Percentiles rank a stretch among this genome's conserved stretches.
These are phyloP conservation scores for Claviceps capensis DNA, from an alignment of 2,329 filamentous ascomycete genomes.

Conservation along the genomic window DNA sequence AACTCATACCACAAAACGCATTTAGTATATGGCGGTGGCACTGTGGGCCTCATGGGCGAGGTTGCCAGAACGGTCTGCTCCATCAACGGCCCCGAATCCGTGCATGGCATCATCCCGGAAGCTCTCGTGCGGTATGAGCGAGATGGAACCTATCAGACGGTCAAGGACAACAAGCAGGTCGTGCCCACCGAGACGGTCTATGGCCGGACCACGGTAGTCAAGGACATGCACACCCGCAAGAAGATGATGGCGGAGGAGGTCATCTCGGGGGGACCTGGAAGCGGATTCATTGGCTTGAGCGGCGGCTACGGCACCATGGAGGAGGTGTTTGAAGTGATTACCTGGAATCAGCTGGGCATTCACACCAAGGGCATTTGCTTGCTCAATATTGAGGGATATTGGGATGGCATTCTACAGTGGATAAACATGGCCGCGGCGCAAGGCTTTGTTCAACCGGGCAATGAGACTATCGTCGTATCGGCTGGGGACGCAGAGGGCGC, in stretches of 20 bases:
- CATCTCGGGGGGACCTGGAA: constrained; percentile 64
- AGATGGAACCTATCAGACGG: constrained; percentile 38
- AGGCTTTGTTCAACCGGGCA: constrained; percentile 61
- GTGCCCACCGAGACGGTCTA: constrained; percentile 54
- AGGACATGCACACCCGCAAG: constrained; percentile 95
- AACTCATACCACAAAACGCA: background rate
- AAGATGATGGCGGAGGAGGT: constrained; percentile 86
- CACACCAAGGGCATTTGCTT: constrained; percentile 68
- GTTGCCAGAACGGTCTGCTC: constrained; percentile 74
- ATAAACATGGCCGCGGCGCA: constrained; percentile 59
- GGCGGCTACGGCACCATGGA: constrained; percentile 94
- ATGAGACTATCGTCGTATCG: constrained; percentile 66
- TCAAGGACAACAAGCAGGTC: constrained; percentile 34
- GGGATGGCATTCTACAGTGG: constrained; percentile 77
- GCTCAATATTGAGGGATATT: constrained; percentile 82
- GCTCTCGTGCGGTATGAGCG: constrained; percentile 72
- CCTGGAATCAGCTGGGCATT: constrained; percentile 95
- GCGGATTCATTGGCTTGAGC: constrained; percentile 76
- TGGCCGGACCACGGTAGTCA: constrained; percentile 75
- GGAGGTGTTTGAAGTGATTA: constrained; percentile 81
- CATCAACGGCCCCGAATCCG: constrained; percentile 63
- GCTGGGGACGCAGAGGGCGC: constrained; percentile 61
- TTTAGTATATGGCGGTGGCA: constrained; percentile 84
- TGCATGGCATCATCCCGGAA: constrained; percentile 88
- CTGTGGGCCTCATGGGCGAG: constrained; percentile 90